Conservation (phyloP, 306 rosid species). For the Fragaria iinumae region DNA sequence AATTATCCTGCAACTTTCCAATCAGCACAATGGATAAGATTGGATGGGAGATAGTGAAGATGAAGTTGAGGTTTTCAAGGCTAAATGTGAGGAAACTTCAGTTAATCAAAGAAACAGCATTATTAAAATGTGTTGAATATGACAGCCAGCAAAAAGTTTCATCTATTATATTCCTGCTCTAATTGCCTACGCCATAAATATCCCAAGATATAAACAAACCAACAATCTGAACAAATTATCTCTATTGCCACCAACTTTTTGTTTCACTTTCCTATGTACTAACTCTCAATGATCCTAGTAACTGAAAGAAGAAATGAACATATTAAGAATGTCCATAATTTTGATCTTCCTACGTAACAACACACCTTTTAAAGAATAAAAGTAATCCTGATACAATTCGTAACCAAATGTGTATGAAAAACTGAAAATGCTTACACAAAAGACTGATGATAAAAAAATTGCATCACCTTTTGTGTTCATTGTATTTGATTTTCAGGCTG, state of each 20-base stretch:
- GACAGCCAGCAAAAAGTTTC: background rate
- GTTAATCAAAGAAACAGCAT: background rate
- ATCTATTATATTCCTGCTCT: background rate
- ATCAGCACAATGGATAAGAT: background rate
- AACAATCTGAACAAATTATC: background rate
- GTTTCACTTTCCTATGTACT: background rate
- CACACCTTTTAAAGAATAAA: background rate
- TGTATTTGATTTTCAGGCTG: conserved; percentile 56
- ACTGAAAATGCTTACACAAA: background rate
- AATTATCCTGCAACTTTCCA: no score
- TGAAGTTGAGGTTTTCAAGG: background rate
- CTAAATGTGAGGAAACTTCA: background rate
- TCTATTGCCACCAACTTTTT: background rate
- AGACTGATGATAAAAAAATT: background rate
- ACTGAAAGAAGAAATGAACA: background rate
- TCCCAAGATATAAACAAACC: background rate
- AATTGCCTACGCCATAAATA: background rate
- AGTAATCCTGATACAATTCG: background rate
- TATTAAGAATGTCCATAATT: background rate
- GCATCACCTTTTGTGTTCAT: conserved; percentile 16
- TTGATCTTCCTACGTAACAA: background rate
- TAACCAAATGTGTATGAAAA: background rate
- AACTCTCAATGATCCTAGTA: background rate
- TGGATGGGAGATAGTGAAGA: no score
- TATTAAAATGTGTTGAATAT: background rate